Base-by-base conservation (phyloP, 352 stramenopile genomes). In the Pythium aquatile region DNA sequence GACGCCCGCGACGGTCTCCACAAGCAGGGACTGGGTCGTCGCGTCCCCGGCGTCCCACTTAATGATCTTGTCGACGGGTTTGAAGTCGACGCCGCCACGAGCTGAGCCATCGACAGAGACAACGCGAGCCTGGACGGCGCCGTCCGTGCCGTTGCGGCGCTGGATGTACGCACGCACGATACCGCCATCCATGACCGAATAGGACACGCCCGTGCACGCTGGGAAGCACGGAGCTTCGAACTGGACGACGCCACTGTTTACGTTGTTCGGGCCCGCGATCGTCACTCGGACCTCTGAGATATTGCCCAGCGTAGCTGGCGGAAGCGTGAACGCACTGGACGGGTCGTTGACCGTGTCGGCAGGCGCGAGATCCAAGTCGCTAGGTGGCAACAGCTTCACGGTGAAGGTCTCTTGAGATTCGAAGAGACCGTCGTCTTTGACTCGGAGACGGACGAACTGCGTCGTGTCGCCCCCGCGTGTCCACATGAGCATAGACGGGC, bases 171-270 rank as follows among this genome's bases (percentile, higher is more conserved):
- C 76, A 13, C 68, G 69, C 7, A 79, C 77, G 1, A 85, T 32
- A 5, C 83, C 84, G 29, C 81, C 79, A 16, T 85, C 73, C 32
- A 71, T 39, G 10, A 85, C 52, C 0, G 62, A 61, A 59, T 91
- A 91, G 49, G 70, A 78, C 5, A 42, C 63, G 33, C 78, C 83
- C 1, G 55, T 54, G 33, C 85, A 94, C 26, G 65, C 75, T 2
- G 81, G 77, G 62, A 91, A 92, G 32, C 85, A 94, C n/a, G 83
- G 70, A 0, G 81, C 73, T 32, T 83, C 70, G 10, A 94, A 88
- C 58, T 91, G 83, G 13, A 88, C 58, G 3, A 74, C 64, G 4
- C 85, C 85, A 0, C 73, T 55, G 29, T 62, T 74, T 1, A 74
- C 80, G 57, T 92, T 63, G 40, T 92, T 92, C 2, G 83, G 83